Percentiles rank a stretch among this genome's conserved stretches.
These are phyloP conservation scores for Hippophae rhamnoides DNA, from an alignment of 306 rosid species.

Conservation along the genomic window DNA sequence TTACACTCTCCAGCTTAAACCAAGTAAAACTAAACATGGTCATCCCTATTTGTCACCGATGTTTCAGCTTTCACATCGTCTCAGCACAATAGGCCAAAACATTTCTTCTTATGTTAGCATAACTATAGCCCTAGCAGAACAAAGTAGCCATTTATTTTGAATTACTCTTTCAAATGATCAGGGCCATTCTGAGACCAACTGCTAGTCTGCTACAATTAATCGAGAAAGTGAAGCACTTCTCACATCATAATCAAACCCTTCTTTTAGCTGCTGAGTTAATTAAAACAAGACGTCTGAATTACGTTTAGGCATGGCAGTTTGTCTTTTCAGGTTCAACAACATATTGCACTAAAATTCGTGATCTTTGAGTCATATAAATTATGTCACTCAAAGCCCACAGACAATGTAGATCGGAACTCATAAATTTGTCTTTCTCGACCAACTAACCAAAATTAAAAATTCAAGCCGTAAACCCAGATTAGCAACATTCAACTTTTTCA, in stretches of 20 bases:
- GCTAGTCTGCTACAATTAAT: too few species aligned
- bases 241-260: too few species aligned
- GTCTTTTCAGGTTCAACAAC: too few species aligned
- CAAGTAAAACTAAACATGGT: not conserved
- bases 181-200: too few species aligned
- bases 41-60: not conserved
- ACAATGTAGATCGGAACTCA: not conserved
- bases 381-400: conserved; percentile 1
- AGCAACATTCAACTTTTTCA: conserved; percentile 6
- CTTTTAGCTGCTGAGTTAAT: too few species aligned
- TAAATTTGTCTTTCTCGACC: not conserved
- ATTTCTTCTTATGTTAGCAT: not conserved
- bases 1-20: not conserved
- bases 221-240: too few species aligned
- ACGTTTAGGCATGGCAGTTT: too few species aligned
- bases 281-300: too few species aligned
- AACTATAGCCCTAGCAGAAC: not conserved
- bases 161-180: too few species aligned
- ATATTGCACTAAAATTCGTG: too few species aligned
- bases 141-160: not conserved
- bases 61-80: not conserved
- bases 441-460: conserved; percentile 6
- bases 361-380: too few species aligned
- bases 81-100: not conserved
- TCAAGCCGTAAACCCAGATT: not conserved